phyloP scores from a whole-genome alignment of 495 filamentous ascomycete species.

The Aspergillus haitiensis region DNA sequence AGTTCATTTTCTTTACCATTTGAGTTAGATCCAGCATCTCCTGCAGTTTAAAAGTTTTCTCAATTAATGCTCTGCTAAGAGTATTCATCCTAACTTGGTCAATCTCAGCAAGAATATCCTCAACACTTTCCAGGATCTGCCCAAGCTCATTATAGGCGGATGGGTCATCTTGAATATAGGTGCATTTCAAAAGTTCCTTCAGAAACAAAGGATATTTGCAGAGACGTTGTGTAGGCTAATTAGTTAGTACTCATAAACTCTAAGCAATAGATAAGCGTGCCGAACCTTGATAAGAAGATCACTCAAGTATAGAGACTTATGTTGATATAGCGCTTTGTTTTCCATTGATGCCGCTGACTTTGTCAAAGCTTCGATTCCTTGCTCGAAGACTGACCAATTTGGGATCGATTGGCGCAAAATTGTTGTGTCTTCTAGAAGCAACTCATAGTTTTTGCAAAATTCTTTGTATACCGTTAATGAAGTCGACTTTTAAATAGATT shows the following conservation, averaged over 20 bases:
- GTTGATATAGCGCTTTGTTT: constrained; percentile 58
- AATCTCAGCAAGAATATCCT: constrained; percentile 69
- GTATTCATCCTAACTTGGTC: constrained; percentile 66
- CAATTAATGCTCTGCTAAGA: constrained; percentile 44
- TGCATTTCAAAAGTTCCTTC: constrained; percentile 75
- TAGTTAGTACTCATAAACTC: constrained; percentile 18
- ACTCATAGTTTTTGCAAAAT: constrained; percentile 82
- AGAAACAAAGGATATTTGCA: constrained; percentile 92
- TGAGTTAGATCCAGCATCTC: constrained; percentile 64
- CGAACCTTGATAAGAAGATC: constrained; percentile 90
- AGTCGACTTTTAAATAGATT: constrained; percentile 56
- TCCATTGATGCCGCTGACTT: constrained; percentile 72
- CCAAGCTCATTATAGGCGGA: constrained; percentile 75
- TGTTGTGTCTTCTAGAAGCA: constrained; percentile 75
- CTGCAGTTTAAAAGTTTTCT: constrained; percentile 55
- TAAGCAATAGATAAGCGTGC: neutral
- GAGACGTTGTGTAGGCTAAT: constrained; percentile 86
- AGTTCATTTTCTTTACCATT: constrained; percentile 49
- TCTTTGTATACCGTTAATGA: constrained; percentile 85
- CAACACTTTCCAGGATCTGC: constrained; percentile 68
- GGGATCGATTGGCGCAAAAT: constrained; percentile 65
- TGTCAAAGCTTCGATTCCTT: constrained; percentile 82
- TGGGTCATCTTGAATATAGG: constrained; percentile 80
- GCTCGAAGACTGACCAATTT: constrained; percentile 79
- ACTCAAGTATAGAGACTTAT: constrained; percentile 73